Percentiles rank a stretch among this genome's conserved stretches.
Evolutionary conservation across 129 eudicot genomes (phyloP).

Genomic region (Oenanthe sinensis): DNA sequence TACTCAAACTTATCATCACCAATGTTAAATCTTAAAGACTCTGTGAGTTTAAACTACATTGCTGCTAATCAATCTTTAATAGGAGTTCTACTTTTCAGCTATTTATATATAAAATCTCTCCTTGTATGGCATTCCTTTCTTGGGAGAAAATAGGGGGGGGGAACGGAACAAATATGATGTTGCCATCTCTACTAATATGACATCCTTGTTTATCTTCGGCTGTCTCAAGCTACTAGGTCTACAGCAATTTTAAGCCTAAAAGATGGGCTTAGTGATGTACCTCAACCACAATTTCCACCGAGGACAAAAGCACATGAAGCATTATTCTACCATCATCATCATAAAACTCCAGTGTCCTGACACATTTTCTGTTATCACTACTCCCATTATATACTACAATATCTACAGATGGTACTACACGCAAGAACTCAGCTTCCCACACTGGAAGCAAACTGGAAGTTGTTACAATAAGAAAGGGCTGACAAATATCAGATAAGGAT

Average conservation of each 20-base stretch:
- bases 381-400: slow-evolving; percentile 40
- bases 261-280: slow-evolving; percentile 17
- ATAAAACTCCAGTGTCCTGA: slow-evolving; percentile 36
- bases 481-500: slow-evolving; percentile 32
- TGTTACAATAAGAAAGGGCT: slow-evolving; percentile 55
- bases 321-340: slow-evolving; percentile 35
- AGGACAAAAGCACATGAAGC: slow-evolving; percentile 56
- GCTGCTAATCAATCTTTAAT: background rate
- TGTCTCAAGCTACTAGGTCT: background rate
- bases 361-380: slow-evolving; percentile 27
- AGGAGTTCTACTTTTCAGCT: background rate
- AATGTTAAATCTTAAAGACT: background rate
- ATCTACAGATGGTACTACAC: slow-evolving; percentile 32
- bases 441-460: slow-evolving; percentile 22
- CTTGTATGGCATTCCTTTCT: background rate
- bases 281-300: slow-evolving; percentile 43
- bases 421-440: slow-evolving; percentile 65
- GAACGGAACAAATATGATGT: background rate
- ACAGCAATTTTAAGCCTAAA: background rate
- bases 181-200: background rate
- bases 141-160: background rate
- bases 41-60: background rate
- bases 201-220: background rate
- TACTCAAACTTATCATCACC: background rate
- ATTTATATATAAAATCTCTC: background rate